Conservation (phyloP, 1,139 yeast species). For the Tardiomyces blankii region DNA sequence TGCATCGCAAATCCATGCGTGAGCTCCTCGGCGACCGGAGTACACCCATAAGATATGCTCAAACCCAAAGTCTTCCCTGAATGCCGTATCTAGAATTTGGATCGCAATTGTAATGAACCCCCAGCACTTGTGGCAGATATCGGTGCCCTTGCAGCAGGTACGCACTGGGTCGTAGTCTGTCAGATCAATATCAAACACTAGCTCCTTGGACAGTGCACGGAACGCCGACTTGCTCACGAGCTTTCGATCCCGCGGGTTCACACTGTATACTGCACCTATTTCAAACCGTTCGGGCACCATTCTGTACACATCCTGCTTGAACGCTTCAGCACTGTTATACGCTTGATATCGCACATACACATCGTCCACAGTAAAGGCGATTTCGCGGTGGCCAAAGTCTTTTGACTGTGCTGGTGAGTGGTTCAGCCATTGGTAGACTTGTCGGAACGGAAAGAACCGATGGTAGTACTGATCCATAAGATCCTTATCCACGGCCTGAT, state of each 20-base stretch:
- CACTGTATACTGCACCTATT: conserved; percentile 84
- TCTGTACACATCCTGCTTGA: conserved; percentile 58
- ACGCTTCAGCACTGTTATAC: conserved; percentile 53
- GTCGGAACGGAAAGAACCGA: conserved; percentile 47
- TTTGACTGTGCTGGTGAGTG: conserved; percentile 62
- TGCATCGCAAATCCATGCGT: conserved; percentile 93
- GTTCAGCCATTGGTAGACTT: conserved; percentile 77
- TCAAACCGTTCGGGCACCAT: conserved; percentile 89
- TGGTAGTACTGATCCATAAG: conserved; percentile 42
- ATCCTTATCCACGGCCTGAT: neutral
- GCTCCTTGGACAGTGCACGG: conserved; percentile 74
- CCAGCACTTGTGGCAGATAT: conserved; percentile 89
- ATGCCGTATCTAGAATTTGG: conserved; percentile 56
- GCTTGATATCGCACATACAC: conserved; percentile 88
- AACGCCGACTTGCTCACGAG: conserved; percentile 67
- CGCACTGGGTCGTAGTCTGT: conserved; percentile 92
- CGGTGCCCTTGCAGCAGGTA: conserved; percentile 84
- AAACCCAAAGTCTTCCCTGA: conserved; percentile 85
- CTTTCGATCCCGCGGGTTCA: conserved; percentile 78
- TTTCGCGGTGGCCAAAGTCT: conserved; percentile 75
- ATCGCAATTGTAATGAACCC: conserved; percentile 83
- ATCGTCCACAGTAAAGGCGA: conserved; percentile 68
- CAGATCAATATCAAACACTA: conserved; percentile 94
- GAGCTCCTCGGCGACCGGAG: conserved; percentile 98
- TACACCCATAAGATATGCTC: conserved; percentile 85